Conservation (phyloP, 441 rosid genomes). For the Omphalea diandra region DNA sequence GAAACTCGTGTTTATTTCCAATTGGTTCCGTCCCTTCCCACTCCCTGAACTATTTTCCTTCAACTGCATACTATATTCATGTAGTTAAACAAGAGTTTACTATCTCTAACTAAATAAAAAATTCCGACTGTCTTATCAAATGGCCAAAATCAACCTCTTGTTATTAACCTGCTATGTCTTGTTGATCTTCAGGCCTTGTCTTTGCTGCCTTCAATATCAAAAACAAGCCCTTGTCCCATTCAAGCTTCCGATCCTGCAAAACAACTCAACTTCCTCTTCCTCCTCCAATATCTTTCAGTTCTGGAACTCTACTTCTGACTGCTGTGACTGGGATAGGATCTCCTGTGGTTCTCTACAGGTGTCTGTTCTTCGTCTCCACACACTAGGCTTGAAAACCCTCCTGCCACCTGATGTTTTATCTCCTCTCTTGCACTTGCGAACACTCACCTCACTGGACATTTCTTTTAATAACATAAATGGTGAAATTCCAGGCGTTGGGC, state of each 20-base stretch:
- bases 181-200: not conserved
- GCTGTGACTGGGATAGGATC: constrained; percentile 11
- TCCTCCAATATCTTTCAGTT: not conserved
- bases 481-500: constrained; percentile 6
- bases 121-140: not conserved
- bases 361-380: not conserved
- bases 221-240: not conserved
- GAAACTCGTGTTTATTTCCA: no score
- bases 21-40: no score
- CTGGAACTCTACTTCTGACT: not conserved
- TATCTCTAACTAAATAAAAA: no score
- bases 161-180: not conserved
- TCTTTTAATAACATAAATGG: not conserved
- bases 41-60: no score
- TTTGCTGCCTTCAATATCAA: not conserved
- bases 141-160: not conserved
- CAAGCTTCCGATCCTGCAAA: not conserved
- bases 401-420: constrained; percentile 7
- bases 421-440: constrained; percentile 9
- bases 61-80: no score
- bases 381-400: not conserved
- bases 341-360: not conserved
- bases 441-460: not conserved
- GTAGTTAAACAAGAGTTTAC: no score
- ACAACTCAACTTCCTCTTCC: not conserved